phyloP scores from a whole-genome alignment of 2,329 filamentous ascomycete genomes.

The Amylocarpus encephaloides region DNA sequence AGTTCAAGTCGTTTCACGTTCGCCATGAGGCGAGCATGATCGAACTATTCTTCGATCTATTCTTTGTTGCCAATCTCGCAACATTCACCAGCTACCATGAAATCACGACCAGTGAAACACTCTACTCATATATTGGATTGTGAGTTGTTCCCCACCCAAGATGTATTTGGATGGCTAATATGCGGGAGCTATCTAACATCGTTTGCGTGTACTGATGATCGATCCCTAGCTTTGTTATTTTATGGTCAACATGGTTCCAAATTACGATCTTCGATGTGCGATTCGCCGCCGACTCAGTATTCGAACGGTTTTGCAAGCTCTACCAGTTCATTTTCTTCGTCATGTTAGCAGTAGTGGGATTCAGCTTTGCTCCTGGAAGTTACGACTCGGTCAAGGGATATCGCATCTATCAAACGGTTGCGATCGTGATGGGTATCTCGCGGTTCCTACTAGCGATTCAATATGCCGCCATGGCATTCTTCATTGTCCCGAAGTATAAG shows the following conservation, averaged over 20 bases:
- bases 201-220: not conserved
- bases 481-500: slow-evolving; percentile 28
- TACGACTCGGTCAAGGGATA: slow-evolving; percentile 4
- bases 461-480: slow-evolving; percentile 33
- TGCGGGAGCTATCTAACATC: not conserved
- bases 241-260: slow-evolving; percentile 55
- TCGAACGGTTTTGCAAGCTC: slow-evolving; percentile 47
- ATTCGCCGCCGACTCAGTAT: slow-evolving; percentile 47
- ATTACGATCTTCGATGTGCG: slow-evolving; percentile 51
- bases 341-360: slow-evolving; percentile 40
- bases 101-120: slow-evolving; percentile 39
- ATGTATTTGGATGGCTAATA: not conserved
- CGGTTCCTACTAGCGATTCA: slow-evolving; percentile 33
- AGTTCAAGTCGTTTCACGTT: slow-evolving; percentile 9
- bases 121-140: slow-evolving; percentile 46
- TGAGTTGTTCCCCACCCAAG: not conserved
- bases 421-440: slow-evolving; percentile 32
- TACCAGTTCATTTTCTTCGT: slow-evolving; percentile 48
- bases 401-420: slow-evolving; percentile 22
- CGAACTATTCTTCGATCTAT: slow-evolving; percentile 52
- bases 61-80: slow-evolving; percentile 52
- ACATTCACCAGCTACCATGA: slow-evolving; percentile 49
- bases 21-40: slow-evolving; percentile 43
- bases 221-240: slow-evolving; percentile 38
- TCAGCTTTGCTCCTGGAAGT: slow-evolving; percentile 9